Percentiles rank a stretch among this genome's conserved stretches.
Evolutionary conservation across 2,329 filamentous ascomycete genomes (phyloP).

Genomic region (Cercospora sp.): DNA sequence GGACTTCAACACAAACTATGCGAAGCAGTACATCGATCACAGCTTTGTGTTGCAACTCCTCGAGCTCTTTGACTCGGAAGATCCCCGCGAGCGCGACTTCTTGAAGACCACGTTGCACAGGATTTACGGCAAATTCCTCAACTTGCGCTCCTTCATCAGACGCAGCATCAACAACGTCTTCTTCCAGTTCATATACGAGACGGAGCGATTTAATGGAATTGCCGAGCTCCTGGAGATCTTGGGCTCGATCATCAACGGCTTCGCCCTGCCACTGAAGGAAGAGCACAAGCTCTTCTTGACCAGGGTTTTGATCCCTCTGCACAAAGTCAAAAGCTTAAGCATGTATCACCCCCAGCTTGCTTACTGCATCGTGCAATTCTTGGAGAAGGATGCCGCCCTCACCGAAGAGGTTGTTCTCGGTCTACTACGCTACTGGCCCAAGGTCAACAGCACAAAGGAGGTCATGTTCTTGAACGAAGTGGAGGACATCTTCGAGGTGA

Average conservation of each 20-base stretch:
- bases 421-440: slow-evolving; percentile 94
- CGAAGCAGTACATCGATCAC: slow-evolving; percentile 98
- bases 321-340: slow-evolving; percentile 98
- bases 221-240: slow-evolving; percentile 95
- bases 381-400: slow-evolving; percentile 94
- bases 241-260: slow-evolving; percentile 98
- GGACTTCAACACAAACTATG: slow-evolving; percentile 99
- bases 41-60: slow-evolving; percentile 92
- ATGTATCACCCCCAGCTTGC: slow-evolving; percentile 99
- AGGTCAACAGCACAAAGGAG: slow-evolving; percentile 99
- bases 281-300: slow-evolving; percentile 99
- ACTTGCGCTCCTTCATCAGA: slow-evolving; percentile 93
- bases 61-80: slow-evolving; percentile 98
- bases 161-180: slow-evolving; percentile 99
- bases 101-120: slow-evolving; percentile 96
- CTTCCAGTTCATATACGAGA: slow-evolving; percentile 99
- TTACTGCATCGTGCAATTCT: slow-evolving; percentile 97
- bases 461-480: slow-evolving; percentile 99
- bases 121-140: slow-evolving; percentile 98
- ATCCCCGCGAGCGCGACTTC: slow-evolving; percentile 94
- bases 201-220: slow-evolving; percentile 96
- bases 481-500: slow-evolving; percentile 98
- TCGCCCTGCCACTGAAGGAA: slow-evolving; percentile 93
- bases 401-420: slow-evolving; percentile 98
- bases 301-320: slow-evolving; percentile 83